Base-by-base conservation (phyloP, 257 asterid genomes). In the Lithospermum erythrorhizon region DNA sequence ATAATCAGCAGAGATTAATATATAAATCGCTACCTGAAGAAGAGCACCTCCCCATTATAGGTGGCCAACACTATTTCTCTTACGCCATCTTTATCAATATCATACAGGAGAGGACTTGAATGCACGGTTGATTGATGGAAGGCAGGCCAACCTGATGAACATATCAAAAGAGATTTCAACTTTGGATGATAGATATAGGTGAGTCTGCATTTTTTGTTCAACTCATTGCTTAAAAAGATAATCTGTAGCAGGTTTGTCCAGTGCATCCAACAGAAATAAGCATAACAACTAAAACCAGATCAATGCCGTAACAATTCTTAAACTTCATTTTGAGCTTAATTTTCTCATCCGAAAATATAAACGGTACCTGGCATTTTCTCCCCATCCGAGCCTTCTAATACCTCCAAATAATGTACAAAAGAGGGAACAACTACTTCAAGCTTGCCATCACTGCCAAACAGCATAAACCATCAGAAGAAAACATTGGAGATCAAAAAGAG, bases 101-200 rank as follows among this genome's bases (percentile, higher is more conserved):
- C 99, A 61, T 83, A 87, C 20, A 87, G 82, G 70, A 93, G 85
- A 68, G 99, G 99, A 75, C 91, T 89, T 61, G 99, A 85, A 73
- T 93, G 97, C 63, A 83, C 94, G 48, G 97, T 93, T 65, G 99
- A 93, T 82, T 89, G 96, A 75, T 93, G 99, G 68, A 93, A 93
- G 48, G 96, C 96, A 47, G 99, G 99, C 97, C 99, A 93, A 55
- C 99, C 99, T 93, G 82, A 68, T 73, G 63, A 67, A 63, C 48
- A 18, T 41, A 41, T 41, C 49, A 41, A 14, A 41, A 41, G 2
- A 41, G 4, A 41, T 41, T 37, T 41, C 17, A 3, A 41, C 49
- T 13, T 41, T 41, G 63, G 59, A 56, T 20, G 49, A 52, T 47
- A 64, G 45, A 24, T 41, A 25, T 24, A 67, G 53, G 45, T 59